phyloP scores from a whole-genome alignment of 2,329 filamentous ascomycete species.

The Hyphodiscus sp. region DNA sequence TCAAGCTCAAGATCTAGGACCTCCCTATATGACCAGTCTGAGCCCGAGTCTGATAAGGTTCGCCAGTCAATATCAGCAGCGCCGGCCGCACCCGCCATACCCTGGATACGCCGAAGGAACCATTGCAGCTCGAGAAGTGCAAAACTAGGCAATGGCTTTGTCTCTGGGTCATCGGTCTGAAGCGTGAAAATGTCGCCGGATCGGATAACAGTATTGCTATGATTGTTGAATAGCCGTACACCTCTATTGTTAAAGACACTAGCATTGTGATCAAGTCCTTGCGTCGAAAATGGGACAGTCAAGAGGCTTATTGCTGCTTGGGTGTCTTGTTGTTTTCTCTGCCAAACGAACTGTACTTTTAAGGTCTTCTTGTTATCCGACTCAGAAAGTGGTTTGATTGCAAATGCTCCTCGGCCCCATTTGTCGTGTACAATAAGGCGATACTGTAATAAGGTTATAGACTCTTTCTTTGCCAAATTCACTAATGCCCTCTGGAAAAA shows the following conservation, averaged over 20 bases:
- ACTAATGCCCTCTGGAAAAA: background rate
- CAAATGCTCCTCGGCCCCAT: background rate
- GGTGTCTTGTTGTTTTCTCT: slow-evolving; percentile 1
- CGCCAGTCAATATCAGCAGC: background rate
- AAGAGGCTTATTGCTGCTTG: slow-evolving; percentile 8
- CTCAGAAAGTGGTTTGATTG: background rate
- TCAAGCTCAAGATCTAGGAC: too few species aligned
- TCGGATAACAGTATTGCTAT: background rate
- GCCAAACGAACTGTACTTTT: slow-evolving; percentile 1
- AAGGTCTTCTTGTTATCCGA: background rate
- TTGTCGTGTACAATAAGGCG: background rate
- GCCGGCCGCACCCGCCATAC: slow-evolving; percentile 9
- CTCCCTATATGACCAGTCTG: too few species aligned
- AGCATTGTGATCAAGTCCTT: slow-evolving; percentile 2
- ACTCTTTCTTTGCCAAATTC: slow-evolving; percentile 3
- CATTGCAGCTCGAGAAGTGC: slow-evolving; percentile 12
- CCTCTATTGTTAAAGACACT: background rate
- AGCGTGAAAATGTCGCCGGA: slow-evolving; percentile 6
- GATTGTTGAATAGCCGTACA: background rate
- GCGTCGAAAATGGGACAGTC: slow-evolving; percentile 11
- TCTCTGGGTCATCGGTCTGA: slow-evolving; percentile 8
- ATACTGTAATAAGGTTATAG: slow-evolving; percentile 1
- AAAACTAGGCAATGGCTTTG: slow-evolving; percentile 12
- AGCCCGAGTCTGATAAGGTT: background rate
- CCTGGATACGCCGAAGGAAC: slow-evolving; percentile 10